Percentiles rank a stretch among this genome's conserved stretches.
Conservation (phyloP, 2,329 filamentous ascomycete species). For the Arthrobotrys sphaeroides region DNA sequence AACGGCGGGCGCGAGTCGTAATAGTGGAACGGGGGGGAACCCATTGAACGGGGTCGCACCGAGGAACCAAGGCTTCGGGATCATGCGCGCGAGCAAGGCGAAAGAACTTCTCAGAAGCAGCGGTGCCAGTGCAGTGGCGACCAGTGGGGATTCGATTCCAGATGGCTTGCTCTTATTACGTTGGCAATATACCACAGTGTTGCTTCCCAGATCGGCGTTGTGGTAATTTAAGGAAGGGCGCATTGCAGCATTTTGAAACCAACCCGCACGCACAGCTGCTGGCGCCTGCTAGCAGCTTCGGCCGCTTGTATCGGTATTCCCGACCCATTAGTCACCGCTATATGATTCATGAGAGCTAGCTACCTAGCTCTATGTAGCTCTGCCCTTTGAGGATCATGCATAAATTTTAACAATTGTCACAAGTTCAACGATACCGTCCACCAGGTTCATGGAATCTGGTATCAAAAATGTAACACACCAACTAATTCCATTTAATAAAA, state of each 20-base stretch:
- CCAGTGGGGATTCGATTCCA: too few species aligned
- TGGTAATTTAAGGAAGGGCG: conserved; percentile 48
- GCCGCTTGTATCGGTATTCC: too few species aligned
- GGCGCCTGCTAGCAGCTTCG: conserved; percentile 29
- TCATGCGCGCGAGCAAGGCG: not conserved
- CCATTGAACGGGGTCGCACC: not conserved
- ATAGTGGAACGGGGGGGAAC: not conserved
- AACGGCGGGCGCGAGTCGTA: conserved; percentile 12
- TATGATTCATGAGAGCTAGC: too few species aligned
- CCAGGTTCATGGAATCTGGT: too few species aligned
- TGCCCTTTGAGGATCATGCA: too few species aligned
- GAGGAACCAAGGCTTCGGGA: conserved; percentile 42
- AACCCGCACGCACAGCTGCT: conserved; percentile 8
- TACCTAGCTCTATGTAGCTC: too few species aligned
- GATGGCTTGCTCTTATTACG: not conserved
- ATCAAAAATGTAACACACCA: too few species aligned
- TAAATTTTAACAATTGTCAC: too few species aligned
- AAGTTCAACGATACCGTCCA: too few species aligned
- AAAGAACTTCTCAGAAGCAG: not conserved
- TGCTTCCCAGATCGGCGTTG: conserved; percentile 21
- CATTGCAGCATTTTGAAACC: conserved; percentile 41
- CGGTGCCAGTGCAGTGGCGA: too few species aligned
- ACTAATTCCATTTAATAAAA: too few species aligned
- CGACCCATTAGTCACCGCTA: too few species aligned
- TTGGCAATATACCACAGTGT: conserved; percentile 28